Base-by-base conservation (phyloP, 805 yeast genomes). In the Debaryomyces prosopidis region DNA sequence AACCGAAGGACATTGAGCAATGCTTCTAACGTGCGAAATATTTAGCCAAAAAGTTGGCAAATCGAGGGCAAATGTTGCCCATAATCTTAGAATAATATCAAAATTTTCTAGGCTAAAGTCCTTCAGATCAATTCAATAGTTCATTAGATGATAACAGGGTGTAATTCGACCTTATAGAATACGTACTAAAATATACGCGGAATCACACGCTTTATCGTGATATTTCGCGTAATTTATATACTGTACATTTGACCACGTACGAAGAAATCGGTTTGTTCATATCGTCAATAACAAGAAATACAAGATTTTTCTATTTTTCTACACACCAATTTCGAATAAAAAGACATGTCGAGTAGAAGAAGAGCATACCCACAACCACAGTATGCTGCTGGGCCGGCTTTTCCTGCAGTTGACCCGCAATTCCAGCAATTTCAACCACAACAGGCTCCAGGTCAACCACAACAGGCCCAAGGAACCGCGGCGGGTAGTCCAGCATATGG, bases 361-460 rank as follows among this genome's bases (percentile, higher is more conserved):
- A 72, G 77, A 68, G 75, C 75, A 35, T 71, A 71, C 54, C 77
- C 77, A 55, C 71, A 68, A 51, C 77, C 77, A 14, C 77, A 70
- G 53, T 72, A 72, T 55, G 64, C 70, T 37, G 53, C 68, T 15
- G 62, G 62, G 23, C 57, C 58, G 33, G 53, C 61, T 14, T 59
- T 54, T 5, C 50, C 50, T 17, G 54, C 56, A n/a, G 52, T 44
- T 14, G 43, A 51, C 47, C 41, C 50, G 26, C 57, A 51, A 43
- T 40, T 42, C 55, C 43, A 47, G 43, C 42, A 46, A 40, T 54
- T 48, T 48, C 49, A 51, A 48, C 55, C 28, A n/a, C 27, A 30
- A 6, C 44, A 33, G 17, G 27, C 30, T 18, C 43, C 33, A 26
- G 46, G 38, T 17, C 30, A 18, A 11, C 34, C 38, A 11, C 39